Conservation (phyloP, 1,284 basidiomycete species). For the Exsudoporus floridanus region DNA sequence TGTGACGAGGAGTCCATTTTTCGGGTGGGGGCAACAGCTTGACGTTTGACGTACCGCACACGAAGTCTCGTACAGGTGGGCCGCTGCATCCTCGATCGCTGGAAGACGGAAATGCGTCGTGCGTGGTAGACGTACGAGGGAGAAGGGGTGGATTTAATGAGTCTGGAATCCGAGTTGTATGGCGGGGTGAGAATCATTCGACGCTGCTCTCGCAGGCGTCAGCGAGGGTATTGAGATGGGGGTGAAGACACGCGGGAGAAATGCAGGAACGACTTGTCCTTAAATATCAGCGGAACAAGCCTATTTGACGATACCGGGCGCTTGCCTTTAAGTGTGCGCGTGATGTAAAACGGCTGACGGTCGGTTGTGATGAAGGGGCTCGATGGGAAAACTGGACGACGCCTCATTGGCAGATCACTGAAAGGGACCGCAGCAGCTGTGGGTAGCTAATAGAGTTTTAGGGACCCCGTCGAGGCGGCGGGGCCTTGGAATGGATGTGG, state of each 20-base stretch:
- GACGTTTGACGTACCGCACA: conserved; percentile 29
- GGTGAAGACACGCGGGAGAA: conserved; percentile 10
- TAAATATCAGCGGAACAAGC: conserved; percentile 32
- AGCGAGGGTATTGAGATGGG: conserved; percentile 11
- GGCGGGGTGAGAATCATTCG: conserved; percentile 30
- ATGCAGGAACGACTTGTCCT: conserved; percentile 23
- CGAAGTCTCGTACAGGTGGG: conserved; percentile 46
- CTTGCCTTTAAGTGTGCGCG: conserved; percentile 33
- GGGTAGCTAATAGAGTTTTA: conserved; percentile 36
- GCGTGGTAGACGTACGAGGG: conserved; percentile 22
- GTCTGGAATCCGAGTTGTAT: conserved; percentile 21
- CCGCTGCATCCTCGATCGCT: conserved; percentile 39
- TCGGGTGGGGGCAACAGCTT: conserved; percentile 15
- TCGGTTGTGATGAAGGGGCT: conserved; percentile 29
- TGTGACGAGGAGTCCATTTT: conserved; percentile 36
- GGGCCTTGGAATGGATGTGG: conserved; percentile 1
- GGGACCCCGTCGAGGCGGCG: conserved; percentile 20
- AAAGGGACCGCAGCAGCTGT: conserved; percentile 16
- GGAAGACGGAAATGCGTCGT: conserved; percentile 11
- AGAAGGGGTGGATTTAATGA: conserved; percentile 33
- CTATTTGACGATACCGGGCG: conserved; percentile 23
- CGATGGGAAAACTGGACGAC: conserved; percentile 32
- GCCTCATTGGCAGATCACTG: conserved; percentile 31
- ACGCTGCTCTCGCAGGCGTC: conserved; percentile 21
- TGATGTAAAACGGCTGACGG: conserved; percentile 38